These are phyloP conservation scores for Aspergillus floridensis DNA, from an alignment of 2,329 filamentous ascomycete genomes.

Conservation along the genomic window DNA sequence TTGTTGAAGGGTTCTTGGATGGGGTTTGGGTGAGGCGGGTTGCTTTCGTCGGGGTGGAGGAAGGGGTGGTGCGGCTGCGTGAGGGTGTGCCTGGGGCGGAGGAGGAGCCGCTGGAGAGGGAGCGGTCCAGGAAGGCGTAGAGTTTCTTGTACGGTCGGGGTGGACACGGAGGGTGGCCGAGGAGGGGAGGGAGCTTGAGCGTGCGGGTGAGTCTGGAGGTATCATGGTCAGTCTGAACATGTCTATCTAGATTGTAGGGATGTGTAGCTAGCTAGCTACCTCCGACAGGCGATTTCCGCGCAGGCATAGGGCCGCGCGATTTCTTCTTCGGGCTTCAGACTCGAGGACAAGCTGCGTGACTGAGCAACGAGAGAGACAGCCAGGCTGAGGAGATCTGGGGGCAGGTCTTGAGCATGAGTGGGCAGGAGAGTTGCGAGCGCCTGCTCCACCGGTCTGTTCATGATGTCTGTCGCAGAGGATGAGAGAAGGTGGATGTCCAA, in stretches of 20 bases:
- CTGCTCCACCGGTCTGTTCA: constrained; percentile 72
- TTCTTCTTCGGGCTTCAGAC: constrained; percentile 81
- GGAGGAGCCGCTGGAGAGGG: constrained; percentile 50
- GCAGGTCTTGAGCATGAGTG: constrained; percentile 65
- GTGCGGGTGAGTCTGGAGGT: constrained; percentile 65
- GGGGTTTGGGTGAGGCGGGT: constrained; percentile 23
- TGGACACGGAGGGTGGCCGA: constrained; percentile 72
- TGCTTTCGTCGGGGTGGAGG: constrained; percentile 39
- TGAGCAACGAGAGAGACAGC: constrained; percentile 74
- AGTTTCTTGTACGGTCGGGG: constrained; percentile 81
- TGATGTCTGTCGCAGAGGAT: constrained; percentile 34
- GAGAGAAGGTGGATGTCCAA: not conserved
- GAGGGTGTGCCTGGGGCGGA: constrained; percentile 34
- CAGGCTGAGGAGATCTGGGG: constrained; percentile 67
- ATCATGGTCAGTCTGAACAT: no score
- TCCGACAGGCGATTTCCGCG: constrained; percentile 84
- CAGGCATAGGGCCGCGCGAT: constrained; percentile 81
- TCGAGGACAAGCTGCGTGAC: constrained; percentile 72
- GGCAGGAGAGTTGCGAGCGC: constrained; percentile 72
- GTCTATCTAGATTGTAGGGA: no score
- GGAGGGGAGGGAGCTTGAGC: constrained; percentile 73
- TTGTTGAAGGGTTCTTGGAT: constrained; percentile 25
- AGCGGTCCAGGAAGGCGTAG: constrained; percentile 74
- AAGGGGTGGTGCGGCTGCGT: constrained; percentile 25
- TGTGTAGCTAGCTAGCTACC: constrained; percentile 49